Conservation (phyloP, 1,284 basidiomycete genomes). For the Sporisorium scitamineum region DNA sequence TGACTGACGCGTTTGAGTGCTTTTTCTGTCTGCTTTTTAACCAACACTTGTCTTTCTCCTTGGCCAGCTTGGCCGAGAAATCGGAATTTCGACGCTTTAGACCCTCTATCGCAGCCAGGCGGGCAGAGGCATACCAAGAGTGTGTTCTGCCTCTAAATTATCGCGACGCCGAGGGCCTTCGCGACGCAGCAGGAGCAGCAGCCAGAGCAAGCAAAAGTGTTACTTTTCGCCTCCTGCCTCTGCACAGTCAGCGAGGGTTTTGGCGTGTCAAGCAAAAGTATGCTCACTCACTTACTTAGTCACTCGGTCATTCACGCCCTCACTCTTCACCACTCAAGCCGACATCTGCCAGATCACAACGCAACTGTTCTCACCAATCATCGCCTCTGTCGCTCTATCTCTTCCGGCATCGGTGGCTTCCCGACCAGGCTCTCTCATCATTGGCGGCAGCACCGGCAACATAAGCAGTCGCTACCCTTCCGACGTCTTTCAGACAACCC, state of each 20-base stretch:
- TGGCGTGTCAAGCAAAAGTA: neutral
- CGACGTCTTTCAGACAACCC: neutral
- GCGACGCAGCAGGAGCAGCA: neutral
- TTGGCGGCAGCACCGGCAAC: neutral
- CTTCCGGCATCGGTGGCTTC: neutral
- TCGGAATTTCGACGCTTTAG: conserved; percentile 6
- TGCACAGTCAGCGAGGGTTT: neutral
- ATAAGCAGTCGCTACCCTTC: neutral
- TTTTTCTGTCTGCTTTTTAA: neutral
- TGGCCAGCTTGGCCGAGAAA: neutral
- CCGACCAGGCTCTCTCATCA: neutral
- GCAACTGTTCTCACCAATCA: neutral
- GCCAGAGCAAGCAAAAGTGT: conserved; percentile 8
- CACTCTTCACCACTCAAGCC: no score
- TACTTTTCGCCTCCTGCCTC: conserved; percentile 4
- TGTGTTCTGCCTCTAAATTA: conserved; percentile 4
- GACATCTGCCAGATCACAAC: neutral
- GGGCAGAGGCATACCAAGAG: neutral
- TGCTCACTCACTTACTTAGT: neutral
- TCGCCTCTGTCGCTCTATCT: neutral
- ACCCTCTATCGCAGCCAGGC: neutral
- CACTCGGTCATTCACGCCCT: no score
- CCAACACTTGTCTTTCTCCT: conserved; percentile 3
- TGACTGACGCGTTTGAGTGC: conserved; percentile 19
- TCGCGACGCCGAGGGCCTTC: conserved; percentile 1